Evolutionary conservation across 2,329 filamentous ascomycete species (phyloP).

Genomic region (Colletotrichum sp.): DNA sequence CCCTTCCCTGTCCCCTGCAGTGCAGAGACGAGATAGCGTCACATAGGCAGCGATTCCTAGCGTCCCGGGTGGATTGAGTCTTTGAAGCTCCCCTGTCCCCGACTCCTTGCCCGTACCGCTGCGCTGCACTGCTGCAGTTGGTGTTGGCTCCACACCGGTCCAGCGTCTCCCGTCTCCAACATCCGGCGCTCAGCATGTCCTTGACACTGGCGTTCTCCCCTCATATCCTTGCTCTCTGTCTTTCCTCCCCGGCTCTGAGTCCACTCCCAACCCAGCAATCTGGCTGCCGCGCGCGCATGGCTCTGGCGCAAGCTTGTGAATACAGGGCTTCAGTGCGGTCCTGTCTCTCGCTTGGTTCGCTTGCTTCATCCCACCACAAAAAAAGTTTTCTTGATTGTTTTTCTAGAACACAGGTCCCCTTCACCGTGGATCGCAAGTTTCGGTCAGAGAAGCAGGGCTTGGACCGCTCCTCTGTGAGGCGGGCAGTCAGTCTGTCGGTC

Average conservation of each 20-base stretch:
- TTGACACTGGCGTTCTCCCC: not conserved
- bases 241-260: slow-evolving; percentile 1
- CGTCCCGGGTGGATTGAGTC: slow-evolving; percentile 16
- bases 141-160: not conserved
- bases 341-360: slow-evolving; percentile 16
- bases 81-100: not conserved
- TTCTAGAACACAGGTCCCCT: not conserved
- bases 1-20: slow-evolving; percentile 21
- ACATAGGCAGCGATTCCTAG: slow-evolving; percentile 20
- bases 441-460: not conserved
- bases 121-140: not conserved
- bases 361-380: slow-evolving; percentile 9
- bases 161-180: slow-evolving; percentile 14
- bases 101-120: not conserved
- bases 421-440: not conserved
- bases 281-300: not conserved
- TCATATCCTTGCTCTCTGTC: not conserved
- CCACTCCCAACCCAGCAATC: slow-evolving; percentile 5
- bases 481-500: not conserved
- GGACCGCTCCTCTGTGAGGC: not conserved
- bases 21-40: slow-evolving; percentile 18
- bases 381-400: not conserved
- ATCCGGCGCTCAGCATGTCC: not conserved
- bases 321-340: slow-evolving; percentile 6
- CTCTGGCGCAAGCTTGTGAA: slow-evolving; percentile 8